phyloP scores from a whole-genome alignment of 2,329 filamentous ascomycete genomes.

The Aureobasidium sp. region DNA sequence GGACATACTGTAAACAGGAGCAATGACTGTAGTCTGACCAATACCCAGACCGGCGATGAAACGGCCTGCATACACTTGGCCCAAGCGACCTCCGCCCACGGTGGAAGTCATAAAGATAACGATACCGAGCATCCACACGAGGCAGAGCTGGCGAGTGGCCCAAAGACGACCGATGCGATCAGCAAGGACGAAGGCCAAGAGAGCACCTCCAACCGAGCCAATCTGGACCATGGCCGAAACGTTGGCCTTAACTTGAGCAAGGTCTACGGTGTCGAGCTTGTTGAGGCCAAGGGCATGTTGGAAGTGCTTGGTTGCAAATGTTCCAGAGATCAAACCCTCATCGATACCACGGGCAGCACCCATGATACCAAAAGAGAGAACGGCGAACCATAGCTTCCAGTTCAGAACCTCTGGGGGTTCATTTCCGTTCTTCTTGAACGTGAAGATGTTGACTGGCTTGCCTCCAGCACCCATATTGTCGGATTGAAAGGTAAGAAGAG shows the following conservation, averaged over 20 bases:
- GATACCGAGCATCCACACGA: slow-evolving; percentile 36
- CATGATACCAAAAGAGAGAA: slow-evolving; percentile 50
- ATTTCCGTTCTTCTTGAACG: slow-evolving; percentile 46
- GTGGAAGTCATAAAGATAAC: slow-evolving; percentile 33
- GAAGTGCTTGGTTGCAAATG: slow-evolving; percentile 55
- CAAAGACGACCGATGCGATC: slow-evolving; percentile 38
- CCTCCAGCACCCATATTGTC: slow-evolving; percentile 19
- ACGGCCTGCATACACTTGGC: slow-evolving; percentile 32
- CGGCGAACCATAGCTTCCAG: slow-evolving; percentile 69
- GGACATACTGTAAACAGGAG: slow-evolving; percentile 44
- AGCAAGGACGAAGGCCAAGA: slow-evolving; percentile 50
- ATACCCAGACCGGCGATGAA: slow-evolving; percentile 38
- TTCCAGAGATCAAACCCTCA: slow-evolving; percentile 59
- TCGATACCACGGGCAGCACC: slow-evolving; percentile 69
- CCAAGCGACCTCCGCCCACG: slow-evolving; percentile 28
- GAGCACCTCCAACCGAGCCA: slow-evolving; percentile 62
- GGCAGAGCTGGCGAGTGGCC: slow-evolving; percentile 37
- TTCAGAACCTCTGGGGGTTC: slow-evolving; percentile 66
- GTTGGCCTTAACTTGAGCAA: slow-evolving; percentile 62
- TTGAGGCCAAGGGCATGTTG: slow-evolving; percentile 51
- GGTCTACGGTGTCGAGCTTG: slow-evolving; percentile 45
- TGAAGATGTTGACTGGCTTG: slow-evolving; percentile 25
- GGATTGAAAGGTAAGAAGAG: background rate
- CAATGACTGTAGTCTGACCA: slow-evolving; percentile 24
- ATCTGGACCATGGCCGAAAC: slow-evolving; percentile 75